A percentile compares a stretch with the other conserved stretches of the same genome.
Evolutionary conservation across 345 rosid species (phyloP).

Genomic region (Abelmoschus esculentus): DNA sequence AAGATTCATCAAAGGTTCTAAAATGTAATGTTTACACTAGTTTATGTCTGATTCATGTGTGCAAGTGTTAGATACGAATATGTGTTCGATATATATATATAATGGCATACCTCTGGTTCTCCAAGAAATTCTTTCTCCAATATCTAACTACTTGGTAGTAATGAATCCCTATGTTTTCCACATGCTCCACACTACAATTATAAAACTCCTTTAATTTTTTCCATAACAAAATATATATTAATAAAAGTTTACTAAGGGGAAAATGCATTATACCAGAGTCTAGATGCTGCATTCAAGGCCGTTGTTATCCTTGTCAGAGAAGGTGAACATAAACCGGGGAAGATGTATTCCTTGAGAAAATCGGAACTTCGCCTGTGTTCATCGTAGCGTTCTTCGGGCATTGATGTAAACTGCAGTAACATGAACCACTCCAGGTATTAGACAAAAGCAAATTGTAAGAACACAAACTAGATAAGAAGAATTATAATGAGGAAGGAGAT

Average conservation of each 20-base stretch:
- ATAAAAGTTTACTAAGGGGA: not conserved
- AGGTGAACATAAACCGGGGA: constrained; percentile 84
- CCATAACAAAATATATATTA: not conserved
- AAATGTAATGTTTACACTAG: not conserved
- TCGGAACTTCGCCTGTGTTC: constrained; percentile 24
- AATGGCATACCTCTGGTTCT: constrained; percentile 41
- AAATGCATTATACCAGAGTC: constrained; percentile 49
- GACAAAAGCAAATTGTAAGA: not conserved
- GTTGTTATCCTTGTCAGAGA: constrained; percentile 62
- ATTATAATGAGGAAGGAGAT: too few relatives aligned
- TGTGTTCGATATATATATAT: too few relatives aligned
- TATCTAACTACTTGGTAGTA: constrained; percentile 63
- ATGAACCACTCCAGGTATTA: too few relatives aligned
- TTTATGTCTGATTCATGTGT: not conserved
- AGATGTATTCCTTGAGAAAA: constrained; percentile 84
- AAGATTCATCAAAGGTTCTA: not conserved
- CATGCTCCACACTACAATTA: constrained; percentile 62
- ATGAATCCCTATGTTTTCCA: constrained; percentile 75
- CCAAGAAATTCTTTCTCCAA: constrained; percentile 81
- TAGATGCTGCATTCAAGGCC: constrained; percentile 67
- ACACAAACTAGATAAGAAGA: too few relatives aligned
- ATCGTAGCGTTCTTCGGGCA: constrained; percentile 38
- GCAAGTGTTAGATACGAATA: not conserved
- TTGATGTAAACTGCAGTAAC: constrained; percentile 63
- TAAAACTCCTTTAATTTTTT: not conserved